Evolutionary conservation across 148 eudicot species (phyloP), one percentile per base, ranked within the genome.

Genomic region (Rhododendron kiyosumense): DNA sequence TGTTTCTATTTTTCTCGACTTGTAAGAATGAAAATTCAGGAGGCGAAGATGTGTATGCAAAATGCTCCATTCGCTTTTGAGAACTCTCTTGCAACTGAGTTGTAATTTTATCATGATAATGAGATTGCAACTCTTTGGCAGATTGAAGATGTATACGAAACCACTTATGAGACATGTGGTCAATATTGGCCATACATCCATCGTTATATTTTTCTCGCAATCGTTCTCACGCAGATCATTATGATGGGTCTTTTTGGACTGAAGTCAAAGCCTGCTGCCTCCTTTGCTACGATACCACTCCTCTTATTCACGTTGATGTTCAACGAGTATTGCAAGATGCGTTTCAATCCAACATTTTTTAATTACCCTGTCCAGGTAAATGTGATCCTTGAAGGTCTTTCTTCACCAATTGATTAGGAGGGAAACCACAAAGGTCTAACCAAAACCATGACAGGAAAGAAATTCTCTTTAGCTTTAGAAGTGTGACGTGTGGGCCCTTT

Each of bases 241-340:
- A 96, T 96, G 99, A 92, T 96, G 83, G 99, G 99, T 84, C 93
- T 96, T 51, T 96, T 96, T 84, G 99, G 99, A 84, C 86, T 96
- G 85, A 96, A 96, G 89, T 90, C 92, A 51, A 96, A 96, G 90
- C 98, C 99, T n/a, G 91, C 91, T 78, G 98, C 98, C 81, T 90
- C 95, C 59, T 57, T 96, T 87, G 93, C 97, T 81, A 92, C 97
- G 15, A 87, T 96, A 80, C 96, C 98, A 8, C 94, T 96, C 80
- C 87, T 95, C 52, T 73, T 95, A 69, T 83, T 94, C 61, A 95
- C 96, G 9, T 13, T 96, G 43, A 67, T 94, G 88, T 95, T 94
- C 89, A 96, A 96, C 34, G 99, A 96, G 87, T 96, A 95, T 51
- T 95, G 98, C 96, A 96, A 95, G 90, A 92, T 89, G 24, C 99